Percentiles rank a stretch among this genome's conserved stretches.
phyloP scores from a whole-genome alignment of 2,329 filamentous ascomycete species.

The Leptosphaerulina australis region DNA sequence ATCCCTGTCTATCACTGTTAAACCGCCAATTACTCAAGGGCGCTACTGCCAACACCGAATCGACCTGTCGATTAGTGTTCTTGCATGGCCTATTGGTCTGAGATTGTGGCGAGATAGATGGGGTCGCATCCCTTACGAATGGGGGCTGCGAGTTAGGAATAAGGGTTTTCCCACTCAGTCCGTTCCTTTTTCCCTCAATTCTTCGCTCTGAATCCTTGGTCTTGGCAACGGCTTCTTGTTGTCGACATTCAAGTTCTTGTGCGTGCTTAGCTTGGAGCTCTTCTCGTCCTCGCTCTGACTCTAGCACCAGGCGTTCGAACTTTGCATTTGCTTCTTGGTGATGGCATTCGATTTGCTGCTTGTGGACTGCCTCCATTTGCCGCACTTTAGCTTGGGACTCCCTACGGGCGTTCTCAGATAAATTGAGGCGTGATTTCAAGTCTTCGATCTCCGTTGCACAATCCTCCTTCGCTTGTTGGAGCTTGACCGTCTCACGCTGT shows the following conservation, averaged over 20 bases:
- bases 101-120: background rate
- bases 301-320: constrained; percentile 3
- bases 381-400: constrained; percentile 22
- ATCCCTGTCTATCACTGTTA: background rate
- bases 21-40: background rate
- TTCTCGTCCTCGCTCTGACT: background rate
- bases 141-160: constrained; percentile 2
- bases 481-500: background rate
- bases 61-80: constrained; percentile 29
- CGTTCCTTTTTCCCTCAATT: background rate
- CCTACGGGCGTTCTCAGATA: constrained; percentile 20
- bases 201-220: background rate
- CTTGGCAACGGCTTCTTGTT: background rate
- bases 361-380: constrained; percentile 19
- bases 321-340: constrained; percentile 17
- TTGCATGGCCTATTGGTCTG: constrained; percentile 20
- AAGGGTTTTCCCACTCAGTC: background rate
- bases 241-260: background rate
- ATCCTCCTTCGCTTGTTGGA: background rate
- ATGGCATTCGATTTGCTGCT: constrained; percentile 23
- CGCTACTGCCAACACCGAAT: constrained; percentile 13
- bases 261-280: background rate
- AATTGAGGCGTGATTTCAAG: constrained; percentile 13
- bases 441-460: constrained; percentile 16
- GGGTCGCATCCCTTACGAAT: too few species aligned